Evolutionary conservation across 2,329 filamentous ascomycete genomes (phyloP).

Genomic region (Ascochyta pisi): DNA sequence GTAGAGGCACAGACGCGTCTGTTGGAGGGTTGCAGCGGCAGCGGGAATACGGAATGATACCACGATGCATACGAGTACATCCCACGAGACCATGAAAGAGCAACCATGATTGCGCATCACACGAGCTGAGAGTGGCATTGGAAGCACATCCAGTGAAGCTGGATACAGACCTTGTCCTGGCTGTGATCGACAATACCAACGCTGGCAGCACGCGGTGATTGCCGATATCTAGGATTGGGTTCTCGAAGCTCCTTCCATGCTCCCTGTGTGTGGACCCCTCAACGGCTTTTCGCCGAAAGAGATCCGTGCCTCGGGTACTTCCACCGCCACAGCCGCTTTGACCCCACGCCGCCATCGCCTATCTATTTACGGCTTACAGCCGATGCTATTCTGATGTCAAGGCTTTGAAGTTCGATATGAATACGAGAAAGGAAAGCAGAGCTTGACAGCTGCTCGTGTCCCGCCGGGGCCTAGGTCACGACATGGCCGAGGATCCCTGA

Average conservation of each 20-base stretch:
- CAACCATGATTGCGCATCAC: background rate
- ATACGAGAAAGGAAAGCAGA: constrained; percentile 6
- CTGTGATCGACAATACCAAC: too few species aligned
- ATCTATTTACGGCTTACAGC: constrained; percentile 6
- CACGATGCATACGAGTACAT: background rate
- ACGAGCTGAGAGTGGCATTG: too few species aligned
- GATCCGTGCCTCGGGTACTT: constrained; percentile 3
- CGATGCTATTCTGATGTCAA: background rate
- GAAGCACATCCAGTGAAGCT: background rate
- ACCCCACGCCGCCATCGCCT: background rate
- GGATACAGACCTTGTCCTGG: too few species aligned
- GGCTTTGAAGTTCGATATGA: background rate
- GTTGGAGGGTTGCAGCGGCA: too few species aligned
- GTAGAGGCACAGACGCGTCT: constrained; percentile 15
- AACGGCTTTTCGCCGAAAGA: constrained; percentile 4
- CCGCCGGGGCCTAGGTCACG: background rate
- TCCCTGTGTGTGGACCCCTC: background rate
- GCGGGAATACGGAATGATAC: background rate
- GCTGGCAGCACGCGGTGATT: too few species aligned
- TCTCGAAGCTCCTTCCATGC: too few species aligned
- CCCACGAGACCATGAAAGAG: background rate
- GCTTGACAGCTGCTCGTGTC: background rate
- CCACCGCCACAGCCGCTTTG: constrained; percentile 15
- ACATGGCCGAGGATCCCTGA: constrained; percentile 3
- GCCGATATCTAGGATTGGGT: too few species aligned